Conservation (phyloP, 2,329 filamentous ascomycete species). For the Aspergillus glaucus region DNA sequence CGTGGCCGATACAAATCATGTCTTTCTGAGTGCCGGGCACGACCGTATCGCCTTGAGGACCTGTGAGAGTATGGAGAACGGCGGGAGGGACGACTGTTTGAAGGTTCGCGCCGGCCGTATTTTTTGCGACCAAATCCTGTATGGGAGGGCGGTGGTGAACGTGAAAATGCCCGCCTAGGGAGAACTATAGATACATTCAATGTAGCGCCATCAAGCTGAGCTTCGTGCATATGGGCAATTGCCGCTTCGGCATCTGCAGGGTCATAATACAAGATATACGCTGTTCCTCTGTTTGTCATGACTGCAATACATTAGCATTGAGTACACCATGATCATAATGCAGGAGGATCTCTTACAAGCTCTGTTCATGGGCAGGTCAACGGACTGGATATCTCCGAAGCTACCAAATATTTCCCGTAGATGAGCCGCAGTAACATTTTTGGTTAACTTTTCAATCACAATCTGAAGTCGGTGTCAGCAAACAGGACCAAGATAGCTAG, state of each 20-base stretch:
- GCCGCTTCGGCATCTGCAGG: slow-evolving; percentile 77
- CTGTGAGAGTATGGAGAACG: slow-evolving; percentile 21
- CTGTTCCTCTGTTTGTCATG: slow-evolving; percentile 84
- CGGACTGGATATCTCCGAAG: slow-evolving; percentile 77
- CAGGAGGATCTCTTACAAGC: slow-evolving; percentile 56
- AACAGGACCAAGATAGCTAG: background rate
- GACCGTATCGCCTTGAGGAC: slow-evolving; percentile 34
- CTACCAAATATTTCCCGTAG: slow-evolving; percentile 85
- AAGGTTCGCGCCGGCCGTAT: slow-evolving; percentile 23
- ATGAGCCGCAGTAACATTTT: slow-evolving; percentile 86
- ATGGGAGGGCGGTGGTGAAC: slow-evolving; percentile 66
- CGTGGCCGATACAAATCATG: slow-evolving; percentile 55
- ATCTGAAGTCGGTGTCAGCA: slow-evolving; percentile 51
- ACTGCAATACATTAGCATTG: slow-evolving; percentile 44
- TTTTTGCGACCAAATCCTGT: slow-evolving; percentile 50
- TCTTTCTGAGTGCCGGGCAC: slow-evolving; percentile 41
- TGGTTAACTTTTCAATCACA: slow-evolving; percentile 90
- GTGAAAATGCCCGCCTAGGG: slow-evolving; percentile 74
- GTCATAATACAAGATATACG: slow-evolving; percentile 78
- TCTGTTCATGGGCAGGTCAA: slow-evolving; percentile 85
- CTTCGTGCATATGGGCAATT: slow-evolving; percentile 96
- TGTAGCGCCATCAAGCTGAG: slow-evolving; percentile 76
- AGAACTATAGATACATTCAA: slow-evolving; percentile 86
- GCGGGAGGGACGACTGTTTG: slow-evolving; percentile 19
- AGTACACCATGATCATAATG: background rate